Evolutionary conservation across 805 yeast genomes (phyloP).

Genomic region (Lachancea sp.): DNA sequence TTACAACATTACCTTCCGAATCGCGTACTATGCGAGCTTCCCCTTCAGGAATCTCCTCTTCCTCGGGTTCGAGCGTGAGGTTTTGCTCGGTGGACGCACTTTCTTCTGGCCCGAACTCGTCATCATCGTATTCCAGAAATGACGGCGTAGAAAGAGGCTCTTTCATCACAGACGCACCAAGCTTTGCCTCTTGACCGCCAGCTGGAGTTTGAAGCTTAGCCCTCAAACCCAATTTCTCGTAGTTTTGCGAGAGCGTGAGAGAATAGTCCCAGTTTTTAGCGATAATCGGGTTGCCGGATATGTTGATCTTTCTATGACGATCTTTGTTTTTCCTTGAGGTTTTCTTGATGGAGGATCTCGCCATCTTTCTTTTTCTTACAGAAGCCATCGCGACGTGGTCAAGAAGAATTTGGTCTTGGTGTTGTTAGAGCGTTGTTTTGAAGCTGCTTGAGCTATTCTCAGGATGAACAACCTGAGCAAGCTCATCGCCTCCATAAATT

Average conservation of each 20-base stretch:
- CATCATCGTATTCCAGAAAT: conserved; percentile 29
- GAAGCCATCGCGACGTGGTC: conserved; percentile 42
- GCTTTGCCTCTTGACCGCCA: conserved; percentile 70
- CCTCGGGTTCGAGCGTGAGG: conserved; percentile 35
- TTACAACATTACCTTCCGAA: conserved; percentile 56
- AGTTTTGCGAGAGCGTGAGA: conserved; percentile 78
- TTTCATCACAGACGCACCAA: conserved; percentile 35
- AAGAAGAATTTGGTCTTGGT: no score
- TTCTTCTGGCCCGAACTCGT: conserved; percentile 12
- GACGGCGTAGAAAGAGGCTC: conserved; percentile 29
- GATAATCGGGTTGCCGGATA: conserved; percentile 70
- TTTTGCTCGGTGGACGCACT: conserved; percentile 12
- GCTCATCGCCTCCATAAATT: conserved; percentile 9
- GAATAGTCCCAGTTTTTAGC: conserved; percentile 87
- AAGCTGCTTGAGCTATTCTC: neutral
- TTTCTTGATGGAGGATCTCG: conserved; percentile 62
- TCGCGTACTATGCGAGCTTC: conserved; percentile 73
- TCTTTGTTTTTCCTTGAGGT: conserved; percentile 67
- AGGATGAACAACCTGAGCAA: neutral
- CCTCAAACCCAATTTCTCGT: conserved; percentile 71
- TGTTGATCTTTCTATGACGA: conserved; percentile 57
- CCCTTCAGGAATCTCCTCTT: conserved; percentile 61
- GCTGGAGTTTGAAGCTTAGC: conserved; percentile 59
- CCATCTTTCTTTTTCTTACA: conserved; percentile 83
- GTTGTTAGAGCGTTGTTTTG: no score